Conservation (phyloP, 257 asterid species). For the Scutellaria barbata region DNA sequence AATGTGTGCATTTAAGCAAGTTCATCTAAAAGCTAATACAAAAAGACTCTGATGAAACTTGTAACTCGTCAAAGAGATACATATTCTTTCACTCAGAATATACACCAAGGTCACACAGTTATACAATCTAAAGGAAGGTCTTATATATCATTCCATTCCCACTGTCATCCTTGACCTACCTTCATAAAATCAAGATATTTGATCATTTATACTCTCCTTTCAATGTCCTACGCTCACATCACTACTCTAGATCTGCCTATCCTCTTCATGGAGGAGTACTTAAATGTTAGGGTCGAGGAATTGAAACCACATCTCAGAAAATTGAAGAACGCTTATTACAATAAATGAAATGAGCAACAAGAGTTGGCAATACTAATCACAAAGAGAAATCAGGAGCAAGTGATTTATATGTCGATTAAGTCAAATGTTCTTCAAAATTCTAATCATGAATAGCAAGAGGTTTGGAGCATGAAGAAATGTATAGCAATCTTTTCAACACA, state of each 20-base stretch:
- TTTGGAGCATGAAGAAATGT: not conserved
- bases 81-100: not conserved
- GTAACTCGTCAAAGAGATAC: not conserved
- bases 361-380: too few species aligned
- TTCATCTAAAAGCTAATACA: not conserved
- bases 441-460: not conserved
- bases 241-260: not conserved
- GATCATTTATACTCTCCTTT: too few species aligned
- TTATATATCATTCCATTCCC: too few species aligned
- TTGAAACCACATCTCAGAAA: not conserved
- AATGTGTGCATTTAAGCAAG: not conserved
- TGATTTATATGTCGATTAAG: too few species aligned
- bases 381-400: too few species aligned
- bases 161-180: too few species aligned
- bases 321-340: too few species aligned
- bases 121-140: too few species aligned
- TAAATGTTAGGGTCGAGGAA: not conserved
- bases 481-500: not conserved
- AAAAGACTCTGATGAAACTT: not conserved
- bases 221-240: too few species aligned
- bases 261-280: not conserved
- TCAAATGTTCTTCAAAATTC: too few species aligned
- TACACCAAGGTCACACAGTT: not conserved
- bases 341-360: not conserved
- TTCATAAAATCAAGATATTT: too few species aligned